Conservation (phyloP, 768 basidiomycete species). For the Lentinula sp. region DNA sequence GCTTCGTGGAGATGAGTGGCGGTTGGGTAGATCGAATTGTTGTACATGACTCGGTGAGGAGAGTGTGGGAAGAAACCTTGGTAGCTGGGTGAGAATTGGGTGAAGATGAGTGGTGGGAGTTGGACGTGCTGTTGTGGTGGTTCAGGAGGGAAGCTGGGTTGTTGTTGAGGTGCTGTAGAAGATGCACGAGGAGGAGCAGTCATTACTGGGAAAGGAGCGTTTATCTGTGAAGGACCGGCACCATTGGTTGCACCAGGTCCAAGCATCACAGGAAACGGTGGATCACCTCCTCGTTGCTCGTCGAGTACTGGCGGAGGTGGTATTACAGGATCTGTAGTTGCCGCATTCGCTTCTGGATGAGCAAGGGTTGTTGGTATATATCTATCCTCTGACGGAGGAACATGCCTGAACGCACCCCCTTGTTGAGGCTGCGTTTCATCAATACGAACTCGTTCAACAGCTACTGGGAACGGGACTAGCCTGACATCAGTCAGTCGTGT, state of each 20-base stretch:
- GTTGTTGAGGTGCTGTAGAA: conserved; percentile 1
- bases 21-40: conserved; percentile 52
- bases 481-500: not conserved
- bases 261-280: not conserved
- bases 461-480: conserved; percentile 2
- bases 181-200: conserved; percentile 4
- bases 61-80: conserved; percentile 63
- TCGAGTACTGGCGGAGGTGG: not conserved
- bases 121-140: not conserved
- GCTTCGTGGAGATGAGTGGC: conserved; percentile 76
- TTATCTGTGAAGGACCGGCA: not conserved
- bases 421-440: conserved; percentile 5
- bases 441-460: not conserved
- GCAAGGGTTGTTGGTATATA: not conserved
- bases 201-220: conserved; percentile 2
- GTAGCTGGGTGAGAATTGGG: conserved; percentile 28
- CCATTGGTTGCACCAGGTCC: not conserved
- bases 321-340: not conserved
- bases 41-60: conserved; percentile 51
- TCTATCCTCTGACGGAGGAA: conserved; percentile 13
- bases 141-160: not conserved
- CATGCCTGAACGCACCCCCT: conserved; percentile 7
- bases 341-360: not conserved
- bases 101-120: conserved; percentile 30
- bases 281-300: not conserved